phyloP scores from a whole-genome alignment of 2,329 filamentous ascomycete species.

The Coleophoma eucalyptorum region DNA sequence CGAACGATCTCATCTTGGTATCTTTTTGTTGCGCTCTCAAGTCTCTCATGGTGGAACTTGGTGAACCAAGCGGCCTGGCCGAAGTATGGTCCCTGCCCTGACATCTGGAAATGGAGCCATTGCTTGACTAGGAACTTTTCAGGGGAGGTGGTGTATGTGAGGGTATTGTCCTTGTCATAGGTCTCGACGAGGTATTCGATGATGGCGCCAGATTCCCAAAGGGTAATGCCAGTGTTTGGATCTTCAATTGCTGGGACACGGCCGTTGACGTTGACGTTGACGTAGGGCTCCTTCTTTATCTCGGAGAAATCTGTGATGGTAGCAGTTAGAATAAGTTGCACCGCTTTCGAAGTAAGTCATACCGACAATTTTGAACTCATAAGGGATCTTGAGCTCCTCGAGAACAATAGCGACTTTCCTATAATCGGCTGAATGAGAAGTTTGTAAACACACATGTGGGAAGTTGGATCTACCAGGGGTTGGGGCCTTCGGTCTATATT shows the following conservation, averaged over 20 bases:
- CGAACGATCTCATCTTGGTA: constrained; percentile 39
- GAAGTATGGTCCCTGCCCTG: constrained; percentile 36
- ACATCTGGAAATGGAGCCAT: constrained; percentile 34
- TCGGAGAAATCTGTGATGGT: constrained; percentile 25
- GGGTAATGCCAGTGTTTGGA: constrained; percentile 33
- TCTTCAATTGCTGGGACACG: constrained; percentile 26
- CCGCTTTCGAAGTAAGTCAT: constrained; percentile 12
- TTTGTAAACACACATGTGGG: too few relatives aligned
- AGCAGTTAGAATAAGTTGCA: constrained; percentile 5
- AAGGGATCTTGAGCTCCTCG: constrained; percentile 35
- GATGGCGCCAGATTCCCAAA: constrained; percentile 40
- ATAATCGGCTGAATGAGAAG: background rate
- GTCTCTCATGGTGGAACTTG: constrained; percentile 29
- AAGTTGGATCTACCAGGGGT: background rate
- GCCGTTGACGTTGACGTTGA: constrained; percentile 20
- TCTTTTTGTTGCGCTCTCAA: constrained; percentile 35
- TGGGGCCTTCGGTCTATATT: background rate
- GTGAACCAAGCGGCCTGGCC: constrained; percentile 25
- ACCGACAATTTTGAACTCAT: constrained; percentile 18
- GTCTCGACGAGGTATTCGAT: constrained; percentile 35
- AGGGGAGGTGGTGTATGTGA: constrained; percentile 27
- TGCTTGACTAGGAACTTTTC: constrained; percentile 28
- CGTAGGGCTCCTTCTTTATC: constrained; percentile 33
- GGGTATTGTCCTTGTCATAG: constrained; percentile 32
- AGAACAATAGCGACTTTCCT: constrained; percentile 37